A percentile compares a stretch with the other conserved stretches of the same genome.
Conservation (phyloP, 2,329 filamentous ascomycete species). For the Fusarium temperatum region DNA sequence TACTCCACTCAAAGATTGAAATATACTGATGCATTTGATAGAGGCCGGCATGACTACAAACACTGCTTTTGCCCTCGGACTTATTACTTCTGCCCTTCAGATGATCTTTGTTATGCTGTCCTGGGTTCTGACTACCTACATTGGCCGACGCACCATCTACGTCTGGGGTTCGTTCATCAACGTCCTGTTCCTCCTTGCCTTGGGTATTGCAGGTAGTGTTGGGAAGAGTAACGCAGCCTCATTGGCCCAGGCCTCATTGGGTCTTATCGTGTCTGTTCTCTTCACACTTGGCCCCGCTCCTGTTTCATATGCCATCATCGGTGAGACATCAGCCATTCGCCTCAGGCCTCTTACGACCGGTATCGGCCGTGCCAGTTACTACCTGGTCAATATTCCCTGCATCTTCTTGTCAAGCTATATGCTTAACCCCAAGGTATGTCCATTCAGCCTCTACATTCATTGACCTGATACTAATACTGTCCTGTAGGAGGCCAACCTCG, state of each 20-base stretch:
- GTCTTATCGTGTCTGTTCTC: slow-evolving; percentile 71
- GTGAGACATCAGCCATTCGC: slow-evolving; percentile 71
- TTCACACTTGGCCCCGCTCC: slow-evolving; percentile 71
- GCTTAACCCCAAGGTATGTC: slow-evolving; percentile 59
- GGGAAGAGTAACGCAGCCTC: slow-evolving; percentile 41
- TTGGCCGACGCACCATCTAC: slow-evolving; percentile 72
- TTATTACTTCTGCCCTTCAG: slow-evolving; percentile 72
- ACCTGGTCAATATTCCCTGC: slow-evolving; percentile 71
- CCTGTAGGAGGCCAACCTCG: background rate
- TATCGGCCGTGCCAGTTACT: slow-evolving; percentile 70
- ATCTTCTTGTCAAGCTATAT: slow-evolving; percentile 70
- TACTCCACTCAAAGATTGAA: background rate
- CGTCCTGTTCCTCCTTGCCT: slow-evolving; percentile 61
- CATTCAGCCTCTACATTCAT: rapidly evolving
- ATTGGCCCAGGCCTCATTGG: slow-evolving; percentile 65
- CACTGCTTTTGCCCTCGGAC: slow-evolving; percentile 67
- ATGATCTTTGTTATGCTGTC: slow-evolving; percentile 71
- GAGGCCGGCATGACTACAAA: slow-evolving; percentile 67
- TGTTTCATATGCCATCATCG: slow-evolving; percentile 73
- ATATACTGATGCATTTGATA: slow-evolving; percentile 41
- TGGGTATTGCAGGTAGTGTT: slow-evolving; percentile 68
- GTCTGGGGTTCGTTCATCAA: slow-evolving; percentile 68
- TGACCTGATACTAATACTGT: background rate
- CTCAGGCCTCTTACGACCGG: slow-evolving; percentile 71
- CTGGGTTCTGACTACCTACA: slow-evolving; percentile 72